A percentile compares a stretch with the other conserved stretches of the same genome.
Evolutionary conservation across 495 filamentous ascomycete species (phyloP).

Genomic region (Penicillium coffeae): DNA sequence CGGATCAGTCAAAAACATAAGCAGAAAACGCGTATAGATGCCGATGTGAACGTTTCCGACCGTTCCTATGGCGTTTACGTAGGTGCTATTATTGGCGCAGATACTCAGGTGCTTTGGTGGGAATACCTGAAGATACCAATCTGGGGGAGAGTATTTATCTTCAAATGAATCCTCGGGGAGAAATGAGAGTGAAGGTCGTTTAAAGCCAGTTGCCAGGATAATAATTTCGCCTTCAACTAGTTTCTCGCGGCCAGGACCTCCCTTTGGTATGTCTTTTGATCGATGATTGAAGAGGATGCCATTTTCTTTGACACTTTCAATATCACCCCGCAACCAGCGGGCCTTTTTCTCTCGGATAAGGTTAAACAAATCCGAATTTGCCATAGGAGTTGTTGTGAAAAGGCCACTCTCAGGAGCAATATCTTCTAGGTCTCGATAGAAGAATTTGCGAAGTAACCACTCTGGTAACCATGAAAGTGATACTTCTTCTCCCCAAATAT

Average conservation of each 20-base stretch:
- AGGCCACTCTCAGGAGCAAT: constrained; percentile 64
- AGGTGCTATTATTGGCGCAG: constrained; percentile 80
- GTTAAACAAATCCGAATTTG: constrained; percentile 74
- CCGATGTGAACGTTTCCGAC: constrained; percentile 87
- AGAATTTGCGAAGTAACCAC: constrained; percentile 67
- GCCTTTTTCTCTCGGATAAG: constrained; percentile 71
- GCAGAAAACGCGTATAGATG: constrained; percentile 78
- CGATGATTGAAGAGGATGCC: constrained; percentile 69
- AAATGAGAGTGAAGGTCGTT: constrained; percentile 68
- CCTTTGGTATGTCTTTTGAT: constrained; percentile 64
- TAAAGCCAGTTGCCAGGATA: constrained; percentile 79
- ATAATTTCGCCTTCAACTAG: constrained; percentile 69
- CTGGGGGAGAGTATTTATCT: constrained; percentile 69
- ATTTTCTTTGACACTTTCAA: constrained; percentile 56
- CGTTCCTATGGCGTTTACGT: constrained; percentile 72
- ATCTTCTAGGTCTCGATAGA: constrained; percentile 80
- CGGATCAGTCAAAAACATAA: constrained; percentile 82
- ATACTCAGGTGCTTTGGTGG: constrained; percentile 58
- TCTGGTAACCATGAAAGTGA: constrained; percentile 74
- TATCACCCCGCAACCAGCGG: constrained; percentile 78
- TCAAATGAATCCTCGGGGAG: constrained; percentile 68
- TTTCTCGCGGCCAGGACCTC: constrained; percentile 63
- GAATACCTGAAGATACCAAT: constrained; percentile 86
- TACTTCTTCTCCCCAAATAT: constrained; percentile 77
- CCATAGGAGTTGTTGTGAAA: constrained; percentile 82